These are phyloP conservation scores for Rhynchospora breviuscula DNA, from an alignment of 176 grass and related monocot species.

Conservation along the genomic window DNA sequence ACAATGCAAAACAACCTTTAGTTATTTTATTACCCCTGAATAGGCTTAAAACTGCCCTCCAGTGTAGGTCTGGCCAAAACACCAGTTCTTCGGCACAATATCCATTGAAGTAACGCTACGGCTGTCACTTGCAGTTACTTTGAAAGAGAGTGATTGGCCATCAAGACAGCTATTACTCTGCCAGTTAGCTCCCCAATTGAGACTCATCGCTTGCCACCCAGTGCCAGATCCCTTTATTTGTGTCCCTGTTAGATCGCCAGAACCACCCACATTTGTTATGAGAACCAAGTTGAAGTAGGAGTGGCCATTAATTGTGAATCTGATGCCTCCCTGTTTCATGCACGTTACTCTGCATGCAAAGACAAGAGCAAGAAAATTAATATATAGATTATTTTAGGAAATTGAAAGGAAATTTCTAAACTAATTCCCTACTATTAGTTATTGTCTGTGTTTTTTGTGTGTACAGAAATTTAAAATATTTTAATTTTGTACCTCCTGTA, in stretches of 20 bases:
- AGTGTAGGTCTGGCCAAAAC: slow-evolving; percentile 76
- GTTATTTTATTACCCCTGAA: background rate
- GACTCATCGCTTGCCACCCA: slow-evolving; percentile 50
- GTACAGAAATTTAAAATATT: background rate
- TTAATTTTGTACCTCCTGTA: slow-evolving; percentile 42
- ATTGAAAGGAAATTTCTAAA: background rate
- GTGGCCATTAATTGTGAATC: slow-evolving; percentile 68
- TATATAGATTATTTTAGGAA: slow-evolving; percentile 4
- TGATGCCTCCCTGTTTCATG: slow-evolving; percentile 50
- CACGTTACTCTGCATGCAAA: slow-evolving; percentile 43
- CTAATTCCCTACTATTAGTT: background rate
- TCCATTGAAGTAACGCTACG: slow-evolving; percentile 47
- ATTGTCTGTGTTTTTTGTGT: background rate
- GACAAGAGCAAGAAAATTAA: background rate
- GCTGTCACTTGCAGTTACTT: slow-evolving; percentile 49
- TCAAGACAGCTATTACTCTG: slow-evolving; percentile 59
- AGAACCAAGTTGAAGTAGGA: slow-evolving; percentile 72
- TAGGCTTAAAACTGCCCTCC: slow-evolving; percentile 48
- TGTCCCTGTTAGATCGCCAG: slow-evolving; percentile 53
- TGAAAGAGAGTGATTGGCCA: slow-evolving; percentile 54
- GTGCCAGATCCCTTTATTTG: slow-evolving; percentile 39
- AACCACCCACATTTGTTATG: slow-evolving; percentile 60
- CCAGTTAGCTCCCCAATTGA: slow-evolving; percentile 86
- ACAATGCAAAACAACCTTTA: slow-evolving; percentile 13
- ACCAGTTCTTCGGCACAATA: slow-evolving; percentile 45